phyloP scores from a whole-genome alignment of 345 rosid species.

The Toxicodendron radicans region DNA sequence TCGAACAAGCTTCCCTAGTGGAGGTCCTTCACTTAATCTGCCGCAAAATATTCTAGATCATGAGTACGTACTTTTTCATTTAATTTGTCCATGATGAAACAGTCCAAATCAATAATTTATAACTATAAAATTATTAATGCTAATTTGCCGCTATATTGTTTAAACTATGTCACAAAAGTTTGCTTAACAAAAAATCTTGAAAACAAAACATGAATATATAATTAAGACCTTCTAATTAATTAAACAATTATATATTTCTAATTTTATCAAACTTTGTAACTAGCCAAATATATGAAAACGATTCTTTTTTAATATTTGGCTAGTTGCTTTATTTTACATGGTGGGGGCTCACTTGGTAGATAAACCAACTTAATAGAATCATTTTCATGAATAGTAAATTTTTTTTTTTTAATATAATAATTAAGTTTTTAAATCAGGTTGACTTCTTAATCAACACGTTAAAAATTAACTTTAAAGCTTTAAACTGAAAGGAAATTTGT shows the following conservation, averaged over 20 bases:
- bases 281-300: constrained; percentile 17
- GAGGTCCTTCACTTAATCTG: constrained; percentile 48
- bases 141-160: too few species aligned
- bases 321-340: not conserved
- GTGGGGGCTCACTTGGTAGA: constrained; percentile 18
- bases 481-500: too few species aligned
- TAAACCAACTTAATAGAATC: constrained; percentile 4
- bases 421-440: constrained; percentile 19
- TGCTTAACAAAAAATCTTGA: constrained; percentile 17
- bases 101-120: constrained; percentile 17
- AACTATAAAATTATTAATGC: constrained; percentile 4
- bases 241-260: constrained; percentile 15
- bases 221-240: not conserved
- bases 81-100: constrained; percentile 10
- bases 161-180: constrained; percentile 6
- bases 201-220: constrained; percentile 12
- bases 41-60: constrained; percentile 71
- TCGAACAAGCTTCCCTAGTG: constrained; percentile 57
- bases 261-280: constrained; percentile 25
- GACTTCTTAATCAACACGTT: constrained; percentile 18
- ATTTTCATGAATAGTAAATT: constrained; percentile 2
- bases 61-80: constrained; percentile 51
- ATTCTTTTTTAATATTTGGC: not conserved
- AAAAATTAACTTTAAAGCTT: constrained; percentile 5
- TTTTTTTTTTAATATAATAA: constrained; percentile 6